Evolutionary conservation across 768 basidiomycete genomes (phyloP).

Genomic region (Amanita brunnescens): DNA sequence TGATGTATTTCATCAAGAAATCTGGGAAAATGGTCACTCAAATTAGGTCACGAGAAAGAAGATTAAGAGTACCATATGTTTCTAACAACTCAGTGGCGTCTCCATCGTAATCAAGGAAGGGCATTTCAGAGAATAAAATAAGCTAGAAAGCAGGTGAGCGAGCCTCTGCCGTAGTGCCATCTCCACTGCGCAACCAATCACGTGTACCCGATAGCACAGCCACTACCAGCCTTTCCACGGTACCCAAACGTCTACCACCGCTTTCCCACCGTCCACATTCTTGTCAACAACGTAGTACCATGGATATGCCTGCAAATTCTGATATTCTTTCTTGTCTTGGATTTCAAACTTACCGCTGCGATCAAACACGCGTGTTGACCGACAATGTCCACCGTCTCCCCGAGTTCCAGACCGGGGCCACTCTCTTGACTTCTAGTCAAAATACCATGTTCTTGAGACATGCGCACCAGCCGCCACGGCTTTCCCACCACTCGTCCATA

Average conservation of each 20-base stretch:
- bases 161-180: not conserved
- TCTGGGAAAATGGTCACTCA: constrained; percentile 40
- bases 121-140: constrained; percentile 34
- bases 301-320: constrained; percentile 41
- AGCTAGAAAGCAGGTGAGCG: constrained; percentile 8
- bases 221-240: constrained; percentile 85
- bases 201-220: not conserved
- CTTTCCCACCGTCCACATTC: constrained; percentile 34
- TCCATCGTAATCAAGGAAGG: constrained; percentile 56
- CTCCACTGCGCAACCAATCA: not conserved
- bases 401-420: constrained; percentile 36
- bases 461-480: constrained; percentile 54
- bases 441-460: constrained; percentile 77
- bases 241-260: constrained; percentile 78
- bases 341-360: constrained; percentile 38
- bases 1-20: constrained; percentile 97
- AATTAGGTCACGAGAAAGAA: constrained; percentile 3
- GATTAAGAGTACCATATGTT: constrained; percentile 66
- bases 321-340: not conserved
- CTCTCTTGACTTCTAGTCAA: constrained; percentile 31
- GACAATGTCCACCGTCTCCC: constrained; percentile 60
- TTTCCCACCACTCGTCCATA: constrained; percentile 66
- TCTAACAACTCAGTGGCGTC: constrained; percentile 91
- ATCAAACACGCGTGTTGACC: constrained; percentile 86
- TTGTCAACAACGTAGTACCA: constrained; percentile 84